These are phyloP conservation scores for Colletotrichum simmondsii DNA, from an alignment of 2,329 filamentous ascomycete genomes.

Conservation along the genomic window DNA sequence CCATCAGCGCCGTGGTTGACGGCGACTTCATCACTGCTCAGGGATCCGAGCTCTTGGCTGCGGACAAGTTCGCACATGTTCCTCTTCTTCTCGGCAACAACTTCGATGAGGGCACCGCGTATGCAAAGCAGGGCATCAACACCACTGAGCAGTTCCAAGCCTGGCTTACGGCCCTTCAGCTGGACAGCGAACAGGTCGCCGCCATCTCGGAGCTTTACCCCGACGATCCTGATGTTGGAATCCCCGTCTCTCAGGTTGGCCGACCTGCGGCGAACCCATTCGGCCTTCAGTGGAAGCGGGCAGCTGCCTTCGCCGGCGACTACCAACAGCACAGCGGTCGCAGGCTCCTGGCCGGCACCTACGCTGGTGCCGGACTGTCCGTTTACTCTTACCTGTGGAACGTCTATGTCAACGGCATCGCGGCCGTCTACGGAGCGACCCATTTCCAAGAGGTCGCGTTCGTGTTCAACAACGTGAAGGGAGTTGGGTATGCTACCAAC, in stretches of 20 bases:
- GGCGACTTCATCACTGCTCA: conserved; percentile 52
- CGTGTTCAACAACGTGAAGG: conserved; percentile 63
- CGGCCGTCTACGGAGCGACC: conserved; percentile 37
- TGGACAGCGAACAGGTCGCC: conserved; percentile 1
- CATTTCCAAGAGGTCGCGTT: conserved; percentile 44
- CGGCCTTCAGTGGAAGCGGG: conserved; percentile 72
- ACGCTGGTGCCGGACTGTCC: conserved; percentile 56
- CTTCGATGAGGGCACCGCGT: conserved; percentile 75
- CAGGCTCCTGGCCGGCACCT: conserved; percentile 62
- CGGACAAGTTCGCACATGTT: conserved; percentile 70
- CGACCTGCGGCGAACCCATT: conserved; percentile 65
- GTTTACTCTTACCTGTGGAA: conserved; percentile 67
- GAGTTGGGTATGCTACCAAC: conserved; percentile 61
- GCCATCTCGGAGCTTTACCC: conserved; percentile 60
- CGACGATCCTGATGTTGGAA: conserved; percentile 60
- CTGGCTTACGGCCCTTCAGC: conserved; percentile 52
- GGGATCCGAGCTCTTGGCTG: conserved; percentile 61
- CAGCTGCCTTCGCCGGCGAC: conserved; percentile 72
- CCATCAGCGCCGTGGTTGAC: conserved; percentile 44
- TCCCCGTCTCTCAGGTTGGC: conserved; percentile 54
- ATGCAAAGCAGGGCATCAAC: conserved; percentile 65
- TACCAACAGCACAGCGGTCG: conserved; percentile 65
- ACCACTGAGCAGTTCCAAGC: conserved; percentile 62
- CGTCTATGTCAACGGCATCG: conserved; percentile 41
- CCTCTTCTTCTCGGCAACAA: conserved; percentile 73